phyloP scores from a whole-genome alignment of 805 yeast species.

The Metschnikowia corniflorae region DNA sequence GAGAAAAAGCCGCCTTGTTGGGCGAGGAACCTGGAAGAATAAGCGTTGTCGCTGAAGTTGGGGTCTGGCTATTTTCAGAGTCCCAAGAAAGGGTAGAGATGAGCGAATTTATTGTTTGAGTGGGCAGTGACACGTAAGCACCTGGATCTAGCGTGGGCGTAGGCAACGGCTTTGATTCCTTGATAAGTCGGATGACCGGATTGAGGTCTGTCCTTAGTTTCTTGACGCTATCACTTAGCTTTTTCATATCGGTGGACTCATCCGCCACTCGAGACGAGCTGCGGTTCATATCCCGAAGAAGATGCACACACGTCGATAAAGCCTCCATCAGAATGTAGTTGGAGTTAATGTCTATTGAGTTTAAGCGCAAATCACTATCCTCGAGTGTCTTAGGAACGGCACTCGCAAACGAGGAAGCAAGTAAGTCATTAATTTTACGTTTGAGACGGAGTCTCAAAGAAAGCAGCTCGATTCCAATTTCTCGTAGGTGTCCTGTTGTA shows the following conservation, averaged over 20 bases:
- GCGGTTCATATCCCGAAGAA: constrained; percentile 35
- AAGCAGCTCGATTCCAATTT: constrained; percentile 58
- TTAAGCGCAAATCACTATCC: constrained; percentile 26
- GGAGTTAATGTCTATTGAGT: constrained; percentile 32
- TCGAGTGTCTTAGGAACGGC: constrained; percentile 13
- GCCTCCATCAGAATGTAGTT: constrained; percentile 37
- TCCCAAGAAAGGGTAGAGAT: constrained; percentile 14
- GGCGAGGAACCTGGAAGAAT: constrained; percentile 5
- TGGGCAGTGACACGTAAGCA: constrained; percentile 26
- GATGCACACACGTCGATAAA: constrained; percentile 30
- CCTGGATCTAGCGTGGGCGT: constrained; percentile 54
- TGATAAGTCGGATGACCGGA: constrained; percentile 58
- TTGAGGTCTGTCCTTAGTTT: constrained; percentile 60
- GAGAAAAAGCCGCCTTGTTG: constrained; percentile 1
- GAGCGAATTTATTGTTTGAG: constrained; percentile 18
- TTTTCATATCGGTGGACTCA: constrained; percentile 30
- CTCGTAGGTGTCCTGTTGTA: constrained; percentile 66
- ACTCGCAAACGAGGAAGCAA: constrained; percentile 30
- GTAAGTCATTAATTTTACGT: constrained; percentile 53
- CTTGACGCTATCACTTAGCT: constrained; percentile 50
- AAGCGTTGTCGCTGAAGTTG: constrained; percentile 9
- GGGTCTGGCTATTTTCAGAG: constrained; percentile 8
- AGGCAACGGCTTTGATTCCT: constrained; percentile 67
- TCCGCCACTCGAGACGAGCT: constrained; percentile 13
- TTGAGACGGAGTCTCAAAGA: constrained; percentile 59